phyloP scores from a whole-genome alignment of 768 basidiomycete genomes.

The Lenzites betulinus region DNA sequence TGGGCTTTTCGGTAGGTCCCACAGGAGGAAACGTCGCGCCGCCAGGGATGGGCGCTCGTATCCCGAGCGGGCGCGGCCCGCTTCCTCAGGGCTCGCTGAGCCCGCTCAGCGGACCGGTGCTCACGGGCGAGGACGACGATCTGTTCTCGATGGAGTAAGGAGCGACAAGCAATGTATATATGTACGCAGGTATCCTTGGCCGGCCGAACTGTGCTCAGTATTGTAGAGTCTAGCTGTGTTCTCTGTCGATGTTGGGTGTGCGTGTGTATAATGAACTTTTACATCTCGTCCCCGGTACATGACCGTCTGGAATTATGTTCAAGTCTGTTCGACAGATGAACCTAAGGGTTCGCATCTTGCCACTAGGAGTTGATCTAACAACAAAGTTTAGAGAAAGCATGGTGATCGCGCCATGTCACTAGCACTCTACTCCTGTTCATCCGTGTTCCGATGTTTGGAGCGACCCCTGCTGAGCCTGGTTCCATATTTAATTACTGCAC shows the following conservation, averaged over 20 bases:
- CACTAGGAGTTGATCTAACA: no score
- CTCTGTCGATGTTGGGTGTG: not conserved
- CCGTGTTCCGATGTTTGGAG: no score
- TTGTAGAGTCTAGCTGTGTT: conserved; percentile 2
- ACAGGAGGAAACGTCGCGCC: conserved; percentile 17
- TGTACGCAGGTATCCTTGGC: not conserved
- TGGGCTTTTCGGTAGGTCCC: not conserved
- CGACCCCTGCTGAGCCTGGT: no score
- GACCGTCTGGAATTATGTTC: no score
- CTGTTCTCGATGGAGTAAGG: conserved; percentile 65
- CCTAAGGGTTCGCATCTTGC: no score
- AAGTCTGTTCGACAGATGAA: no score
- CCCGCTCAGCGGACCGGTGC: conserved; percentile 62
- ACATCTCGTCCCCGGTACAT: no score
- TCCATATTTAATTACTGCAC: no score
- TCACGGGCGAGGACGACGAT: conserved; percentile 64
- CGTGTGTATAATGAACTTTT: no score
- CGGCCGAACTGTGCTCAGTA: conserved; percentile 2
- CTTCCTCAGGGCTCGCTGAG: conserved; percentile 47
- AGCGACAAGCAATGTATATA: not conserved
- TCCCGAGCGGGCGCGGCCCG: conserved; percentile 39
- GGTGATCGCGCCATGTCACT: no score
- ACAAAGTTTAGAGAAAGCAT: no score
- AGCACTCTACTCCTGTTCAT: no score
- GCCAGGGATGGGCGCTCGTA: conserved; percentile 27